Evolutionary conservation across 768 basidiomycete genomes (phyloP).

Genomic region (Rhodocollybia butyracea): DNA sequence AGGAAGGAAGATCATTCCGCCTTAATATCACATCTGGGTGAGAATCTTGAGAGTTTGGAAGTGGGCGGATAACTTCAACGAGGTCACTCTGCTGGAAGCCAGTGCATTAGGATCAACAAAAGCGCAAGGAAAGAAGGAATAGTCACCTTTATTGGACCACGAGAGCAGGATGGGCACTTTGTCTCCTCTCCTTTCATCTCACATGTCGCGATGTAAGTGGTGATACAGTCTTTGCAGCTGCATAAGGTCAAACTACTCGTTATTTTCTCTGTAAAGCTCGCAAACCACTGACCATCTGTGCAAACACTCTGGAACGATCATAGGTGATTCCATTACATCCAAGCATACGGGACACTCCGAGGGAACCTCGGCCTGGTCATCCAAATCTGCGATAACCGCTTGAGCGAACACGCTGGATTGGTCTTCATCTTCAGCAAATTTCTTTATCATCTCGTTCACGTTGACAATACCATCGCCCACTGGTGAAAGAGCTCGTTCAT

Average conservation of each 20-base stretch:
- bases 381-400: conserved; percentile 61
- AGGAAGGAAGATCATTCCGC: conserved; percentile 82
- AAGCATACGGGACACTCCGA: conserved; percentile 79
- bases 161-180: conserved; percentile 76
- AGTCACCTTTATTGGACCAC: conserved; percentile 61
- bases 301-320: conserved; percentile 71
- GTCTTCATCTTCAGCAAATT: conserved; percentile 39
- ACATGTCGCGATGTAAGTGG: conserved; percentile 66
- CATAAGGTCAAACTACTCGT: background rate
- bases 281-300: conserved; percentile 60
- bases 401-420: conserved; percentile 50
- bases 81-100: conserved; percentile 49
- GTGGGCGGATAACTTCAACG: conserved; percentile 54
- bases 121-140: background rate
- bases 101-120: background rate
- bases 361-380: conserved; percentile 38
- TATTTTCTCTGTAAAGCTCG: background rate
- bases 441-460: conserved; percentile 56
- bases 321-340: conserved; percentile 69
- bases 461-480: conserved; percentile 45
- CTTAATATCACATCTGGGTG: conserved; percentile 54
- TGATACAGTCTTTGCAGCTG: conserved; percentile 90
- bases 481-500: conserved; percentile 33
- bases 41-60: conserved; percentile 30
- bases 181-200: conserved; percentile 68